A percentile compares a stretch with the other conserved stretches of the same genome.
Conservation (phyloP, 2,329 filamentous ascomycete genomes). For the Hypoxylon sp. region DNA sequence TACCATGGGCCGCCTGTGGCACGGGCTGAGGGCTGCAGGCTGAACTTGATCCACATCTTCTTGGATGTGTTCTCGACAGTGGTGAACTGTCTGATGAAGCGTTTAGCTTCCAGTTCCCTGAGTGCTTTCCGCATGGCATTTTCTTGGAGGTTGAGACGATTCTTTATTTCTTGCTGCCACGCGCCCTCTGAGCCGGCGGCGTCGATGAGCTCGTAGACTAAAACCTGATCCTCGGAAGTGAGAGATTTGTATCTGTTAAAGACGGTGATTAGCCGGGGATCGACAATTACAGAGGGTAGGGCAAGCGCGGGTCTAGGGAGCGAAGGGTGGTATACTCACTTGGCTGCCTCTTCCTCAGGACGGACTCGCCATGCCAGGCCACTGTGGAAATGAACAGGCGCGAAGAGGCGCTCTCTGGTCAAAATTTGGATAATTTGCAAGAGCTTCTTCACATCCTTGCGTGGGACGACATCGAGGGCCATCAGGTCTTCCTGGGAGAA, state of each 20-base stretch:
- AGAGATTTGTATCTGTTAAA: slow-evolving; percentile 70
- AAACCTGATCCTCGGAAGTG: slow-evolving; percentile 79
- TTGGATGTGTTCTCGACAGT: slow-evolving; percentile 91
- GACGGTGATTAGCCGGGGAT: slow-evolving; percentile 14
- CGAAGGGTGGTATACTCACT: slow-evolving; percentile 60
- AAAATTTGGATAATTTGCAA: slow-evolving; percentile 70
- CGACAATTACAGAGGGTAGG: background rate
- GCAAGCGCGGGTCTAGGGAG: background rate
- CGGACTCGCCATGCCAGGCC: slow-evolving; percentile 71
- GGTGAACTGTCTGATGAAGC: slow-evolving; percentile 89
- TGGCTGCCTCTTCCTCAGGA: slow-evolving; percentile 71
- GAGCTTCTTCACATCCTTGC: slow-evolving; percentile 68
- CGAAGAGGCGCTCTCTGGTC: slow-evolving; percentile 72
- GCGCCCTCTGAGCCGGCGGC: slow-evolving; percentile 87
- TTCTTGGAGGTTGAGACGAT: slow-evolving; percentile 85
- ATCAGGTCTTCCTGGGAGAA: slow-evolving; percentile 73
- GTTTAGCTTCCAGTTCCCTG: slow-evolving; percentile 85
- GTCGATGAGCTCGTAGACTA: slow-evolving; percentile 93
- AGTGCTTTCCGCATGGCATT: slow-evolving; percentile 84
- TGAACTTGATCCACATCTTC: slow-evolving; percentile 95
- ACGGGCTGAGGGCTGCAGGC: slow-evolving; percentile 86
- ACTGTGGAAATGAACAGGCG: slow-evolving; percentile 61
- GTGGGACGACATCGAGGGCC: slow-evolving; percentile 70
- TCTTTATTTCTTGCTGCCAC: slow-evolving; percentile 90
- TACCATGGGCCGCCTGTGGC: slow-evolving; percentile 97